Evolutionary conservation across 192 early-diverging fungal species (phyloP).

Genomic region (Podila epicladia): DNA sequence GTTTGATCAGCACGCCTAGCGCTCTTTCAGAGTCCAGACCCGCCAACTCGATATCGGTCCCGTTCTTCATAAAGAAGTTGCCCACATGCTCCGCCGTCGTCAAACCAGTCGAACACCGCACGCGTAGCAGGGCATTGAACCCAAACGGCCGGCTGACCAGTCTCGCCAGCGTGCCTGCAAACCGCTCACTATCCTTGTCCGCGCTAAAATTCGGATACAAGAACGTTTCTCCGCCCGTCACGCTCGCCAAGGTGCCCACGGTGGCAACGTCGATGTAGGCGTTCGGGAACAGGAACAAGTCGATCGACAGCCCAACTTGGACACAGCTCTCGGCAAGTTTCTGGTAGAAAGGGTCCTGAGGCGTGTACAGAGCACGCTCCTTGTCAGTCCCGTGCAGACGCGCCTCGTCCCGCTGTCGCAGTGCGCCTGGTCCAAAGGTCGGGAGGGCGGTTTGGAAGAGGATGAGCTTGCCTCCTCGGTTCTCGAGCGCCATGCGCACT

Average conservation of each 20-base stretch:
- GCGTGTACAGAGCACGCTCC: constrained; percentile 85
- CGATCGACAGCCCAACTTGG: constrained; percentile 83
- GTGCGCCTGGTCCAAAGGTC: constrained; percentile 83
- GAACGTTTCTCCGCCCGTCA: constrained; percentile 90
- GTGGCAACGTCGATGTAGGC: constrained; percentile 93
- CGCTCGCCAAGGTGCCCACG: constrained; percentile 74
- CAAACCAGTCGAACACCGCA: constrained; percentile 92
- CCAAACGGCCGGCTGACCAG: constrained; percentile 83
- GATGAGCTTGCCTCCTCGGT: constrained; percentile 88
- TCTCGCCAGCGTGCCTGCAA: constrained; percentile 78
- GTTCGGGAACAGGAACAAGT: constrained; percentile 90
- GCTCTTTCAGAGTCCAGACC: constrained; percentile 88
- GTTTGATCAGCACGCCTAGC: constrained; percentile 82
- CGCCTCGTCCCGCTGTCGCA: constrained; percentile 88
- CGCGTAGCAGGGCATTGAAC: constrained; percentile 85
- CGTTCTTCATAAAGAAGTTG: constrained; percentile 93
- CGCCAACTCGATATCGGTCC: constrained; percentile 91
- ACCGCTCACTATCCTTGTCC: constrained; percentile 72
- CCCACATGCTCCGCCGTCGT: constrained; percentile 89
- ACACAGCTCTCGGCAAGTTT: constrained; percentile 86
- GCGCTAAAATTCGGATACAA: constrained; percentile 85
- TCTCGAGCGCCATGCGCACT: constrained; percentile 75
- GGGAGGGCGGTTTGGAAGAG: constrained; percentile 91
- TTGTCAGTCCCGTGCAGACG: constrained; percentile 93
- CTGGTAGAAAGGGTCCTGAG: constrained; percentile 88